Percentiles rank a stretch among this genome's conserved stretches.
Evolutionary conservation across 371 early-diverging fungal genomes (phyloP).

Genomic region (Rhizopus delemar): DNA sequence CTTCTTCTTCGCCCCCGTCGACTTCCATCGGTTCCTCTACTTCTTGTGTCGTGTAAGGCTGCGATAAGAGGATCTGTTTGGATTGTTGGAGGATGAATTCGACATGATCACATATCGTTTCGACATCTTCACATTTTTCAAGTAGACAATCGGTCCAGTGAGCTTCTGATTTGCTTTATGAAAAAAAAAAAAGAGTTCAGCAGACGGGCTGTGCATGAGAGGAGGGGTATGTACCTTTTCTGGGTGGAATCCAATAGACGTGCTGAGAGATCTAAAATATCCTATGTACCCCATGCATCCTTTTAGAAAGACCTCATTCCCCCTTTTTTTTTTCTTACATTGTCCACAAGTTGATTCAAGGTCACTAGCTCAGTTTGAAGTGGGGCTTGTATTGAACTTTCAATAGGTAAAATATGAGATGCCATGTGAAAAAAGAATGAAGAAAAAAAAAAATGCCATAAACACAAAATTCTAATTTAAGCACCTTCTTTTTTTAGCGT

Average conservation of each 20-base stretch:
- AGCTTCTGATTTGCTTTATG: conserved; percentile 10
- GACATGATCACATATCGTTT: conserved; percentile 51
- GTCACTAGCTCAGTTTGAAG: conserved; percentile 40
- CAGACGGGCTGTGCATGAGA: background rate
- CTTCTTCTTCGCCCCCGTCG: conserved; percentile 30
- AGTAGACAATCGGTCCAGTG: conserved; percentile 30
- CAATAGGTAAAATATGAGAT: conserved; percentile 26
- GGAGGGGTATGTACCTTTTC: background rate
- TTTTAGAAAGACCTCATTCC: background rate
- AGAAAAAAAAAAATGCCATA: background rate
- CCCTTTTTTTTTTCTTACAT: conserved; percentile 22
- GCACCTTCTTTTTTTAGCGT: too few species aligned
- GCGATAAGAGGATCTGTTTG: conserved; percentile 41
- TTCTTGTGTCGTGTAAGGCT: conserved; percentile 27
- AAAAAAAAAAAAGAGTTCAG: background rate
- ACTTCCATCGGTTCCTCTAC: conserved; percentile 16
- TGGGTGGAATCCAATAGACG: conserved; percentile 31
- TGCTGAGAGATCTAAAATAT: conserved; percentile 46
- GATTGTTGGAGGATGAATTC: conserved; percentile 49
- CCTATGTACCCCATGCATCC: conserved; percentile 23
- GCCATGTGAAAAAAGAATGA: conserved; percentile 26
- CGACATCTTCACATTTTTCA: conserved; percentile 49
- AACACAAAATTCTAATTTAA: too few species aligned
- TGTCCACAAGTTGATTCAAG: conserved; percentile 32
- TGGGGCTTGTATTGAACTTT: conserved; percentile 30